Conservation (phyloP, 768 basidiomycete species). For the Mycena belliarum region DNA sequence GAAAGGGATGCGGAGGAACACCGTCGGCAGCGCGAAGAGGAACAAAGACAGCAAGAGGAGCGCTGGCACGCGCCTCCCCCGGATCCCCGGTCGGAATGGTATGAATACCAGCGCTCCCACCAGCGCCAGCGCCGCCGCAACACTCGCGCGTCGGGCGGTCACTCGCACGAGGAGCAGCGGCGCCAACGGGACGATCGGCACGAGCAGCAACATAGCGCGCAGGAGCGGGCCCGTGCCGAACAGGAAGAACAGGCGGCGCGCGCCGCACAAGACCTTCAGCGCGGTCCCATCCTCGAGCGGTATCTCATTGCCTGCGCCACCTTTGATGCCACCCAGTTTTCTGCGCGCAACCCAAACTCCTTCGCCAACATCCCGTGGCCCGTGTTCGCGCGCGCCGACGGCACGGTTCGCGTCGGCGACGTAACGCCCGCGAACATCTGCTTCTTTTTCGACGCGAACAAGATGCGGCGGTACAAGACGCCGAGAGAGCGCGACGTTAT, state of each 20-base stretch:
- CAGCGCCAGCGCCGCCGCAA: neutral
- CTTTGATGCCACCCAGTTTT: neutral
- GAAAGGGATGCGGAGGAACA: neutral
- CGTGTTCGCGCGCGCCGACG: neutral
- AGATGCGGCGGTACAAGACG: neutral
- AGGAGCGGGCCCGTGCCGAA: neutral
- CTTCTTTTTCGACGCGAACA: neutral
- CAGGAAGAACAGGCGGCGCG: neutral
- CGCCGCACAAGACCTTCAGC: neutral
- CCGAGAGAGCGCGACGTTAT: neutral
- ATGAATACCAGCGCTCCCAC: neutral
- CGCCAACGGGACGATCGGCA: neutral
- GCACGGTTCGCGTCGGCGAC: neutral
- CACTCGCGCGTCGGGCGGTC: neutral
- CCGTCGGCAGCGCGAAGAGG: neutral
- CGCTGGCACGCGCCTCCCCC: too few relatives aligned
- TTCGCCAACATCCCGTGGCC: conserved; percentile 9
- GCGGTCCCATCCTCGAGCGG: neutral
- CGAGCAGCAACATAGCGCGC: neutral
- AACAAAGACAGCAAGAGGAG: neutral
- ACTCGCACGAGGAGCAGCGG: neutral
- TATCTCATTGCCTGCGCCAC: neutral
- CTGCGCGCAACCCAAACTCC: neutral
- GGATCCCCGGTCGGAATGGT: neutral
- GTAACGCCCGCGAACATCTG: neutral